Percentiles rank a stretch among this genome's conserved stretches.
phyloP scores from a whole-genome alignment of 805 yeast genomes.

The Helenozyma rhizophorensis region DNA sequence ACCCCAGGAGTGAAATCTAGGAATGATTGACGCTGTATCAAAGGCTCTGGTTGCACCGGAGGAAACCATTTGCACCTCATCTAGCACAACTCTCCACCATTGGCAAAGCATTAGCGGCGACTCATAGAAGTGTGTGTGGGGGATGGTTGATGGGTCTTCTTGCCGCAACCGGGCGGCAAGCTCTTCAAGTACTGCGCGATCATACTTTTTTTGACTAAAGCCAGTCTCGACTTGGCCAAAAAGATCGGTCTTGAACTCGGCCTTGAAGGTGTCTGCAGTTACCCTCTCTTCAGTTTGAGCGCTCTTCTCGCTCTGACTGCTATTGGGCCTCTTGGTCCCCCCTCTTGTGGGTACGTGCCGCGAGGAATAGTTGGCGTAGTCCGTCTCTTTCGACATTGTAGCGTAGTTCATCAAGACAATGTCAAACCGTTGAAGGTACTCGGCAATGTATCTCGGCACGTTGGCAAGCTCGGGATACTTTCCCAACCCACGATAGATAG shows the following conservation, averaged over 20 bases:
- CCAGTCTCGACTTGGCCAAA: constrained; percentile 5
- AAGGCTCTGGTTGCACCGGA: constrained; percentile 72
- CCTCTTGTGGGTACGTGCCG: constrained; percentile 43
- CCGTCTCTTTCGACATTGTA: constrained; percentile 68
- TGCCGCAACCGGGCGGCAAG: constrained; percentile 8
- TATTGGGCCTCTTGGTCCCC: constrained; percentile 9
- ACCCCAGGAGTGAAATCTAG: constrained; percentile 92
- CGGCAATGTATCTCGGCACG: constrained; percentile 43
- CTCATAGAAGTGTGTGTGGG: constrained; percentile 39
- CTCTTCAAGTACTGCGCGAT: constrained; percentile 9
- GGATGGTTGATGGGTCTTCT: constrained; percentile 6
- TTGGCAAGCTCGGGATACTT: constrained; percentile 23
- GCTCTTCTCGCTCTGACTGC: neutral
- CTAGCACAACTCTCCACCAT: constrained; percentile 86
- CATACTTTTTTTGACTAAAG: constrained; percentile 12
- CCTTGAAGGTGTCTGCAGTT: neutral
- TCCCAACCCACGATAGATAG: constrained; percentile 57
- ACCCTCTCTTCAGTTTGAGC: too few species aligned
- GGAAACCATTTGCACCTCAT: constrained; percentile 93
- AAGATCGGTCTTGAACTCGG: neutral
- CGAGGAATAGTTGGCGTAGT: constrained; percentile 72
- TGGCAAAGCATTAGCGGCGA: constrained; percentile 80
- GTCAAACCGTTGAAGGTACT: constrained; percentile 59
- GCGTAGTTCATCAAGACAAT: constrained; percentile 77
- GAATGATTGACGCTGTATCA: constrained; percentile 71